Conservation (phyloP, 2,329 filamentous ascomycete species). For the Xylaria sp. region DNA sequence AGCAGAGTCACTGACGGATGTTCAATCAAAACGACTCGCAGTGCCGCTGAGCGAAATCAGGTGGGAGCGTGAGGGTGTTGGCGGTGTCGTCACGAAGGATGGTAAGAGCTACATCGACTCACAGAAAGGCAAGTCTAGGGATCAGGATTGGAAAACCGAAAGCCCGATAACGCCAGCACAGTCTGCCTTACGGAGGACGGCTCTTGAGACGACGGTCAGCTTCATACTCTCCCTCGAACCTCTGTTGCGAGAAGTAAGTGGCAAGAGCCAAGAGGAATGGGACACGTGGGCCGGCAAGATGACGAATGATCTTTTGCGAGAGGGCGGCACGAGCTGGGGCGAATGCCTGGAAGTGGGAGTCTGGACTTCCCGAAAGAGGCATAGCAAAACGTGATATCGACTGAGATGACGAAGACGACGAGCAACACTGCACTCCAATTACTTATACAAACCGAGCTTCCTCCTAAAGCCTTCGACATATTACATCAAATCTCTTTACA, state of each 20-base stretch:
- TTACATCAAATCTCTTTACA: background rate
- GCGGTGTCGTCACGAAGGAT: slow-evolving; percentile 69
- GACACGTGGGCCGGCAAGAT: slow-evolving; percentile 88
- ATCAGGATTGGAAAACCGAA: slow-evolving; percentile 50
- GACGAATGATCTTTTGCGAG: slow-evolving; percentile 84
- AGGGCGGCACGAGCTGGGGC: slow-evolving; percentile 81
- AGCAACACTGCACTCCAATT: slow-evolving; percentile 31
- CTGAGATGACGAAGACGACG: slow-evolving; percentile 14
- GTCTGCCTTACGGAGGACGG: slow-evolving; percentile 78
- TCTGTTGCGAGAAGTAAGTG: slow-evolving; percentile 81
- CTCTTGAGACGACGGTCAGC: slow-evolving; percentile 83
- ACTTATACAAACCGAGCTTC: slow-evolving; percentile 27
- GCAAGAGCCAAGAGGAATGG: slow-evolving; percentile 92
- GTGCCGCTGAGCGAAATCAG: slow-evolving; percentile 85
- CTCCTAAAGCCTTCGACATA: slow-evolving; percentile 4
- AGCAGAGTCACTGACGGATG: slow-evolving; percentile 74
- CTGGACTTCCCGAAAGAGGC: slow-evolving; percentile 84
- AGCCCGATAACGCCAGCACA: slow-evolving; percentile 74
- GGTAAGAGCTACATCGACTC: slow-evolving; percentile 70
- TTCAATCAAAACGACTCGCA: slow-evolving; percentile 81
- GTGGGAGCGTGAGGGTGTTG: slow-evolving; percentile 84
- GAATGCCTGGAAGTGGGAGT: slow-evolving; percentile 89
- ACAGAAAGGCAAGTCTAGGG: slow-evolving; percentile 60
- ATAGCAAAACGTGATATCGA: slow-evolving; percentile 41
- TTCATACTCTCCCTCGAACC: slow-evolving; percentile 89